Percentiles rank a stretch among this genome's conserved stretches.
Conservation (phyloP, 2,329 filamentous ascomycete genomes). For the Helotiales sp. region DNA sequence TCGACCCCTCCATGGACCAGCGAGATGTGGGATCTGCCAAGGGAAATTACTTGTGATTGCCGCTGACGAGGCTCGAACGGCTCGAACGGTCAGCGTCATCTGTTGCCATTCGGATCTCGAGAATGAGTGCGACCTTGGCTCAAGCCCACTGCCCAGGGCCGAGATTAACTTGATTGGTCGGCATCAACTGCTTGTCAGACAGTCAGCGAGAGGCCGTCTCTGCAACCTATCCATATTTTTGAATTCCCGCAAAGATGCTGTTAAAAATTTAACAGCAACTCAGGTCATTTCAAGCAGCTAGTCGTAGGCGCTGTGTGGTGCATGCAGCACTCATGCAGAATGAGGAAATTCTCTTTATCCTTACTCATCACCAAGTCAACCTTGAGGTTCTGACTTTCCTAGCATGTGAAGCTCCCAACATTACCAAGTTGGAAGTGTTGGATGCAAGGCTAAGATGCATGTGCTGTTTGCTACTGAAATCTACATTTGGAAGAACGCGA, state of each 20-base stretch:
- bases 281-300: neutral
- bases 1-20: neutral
- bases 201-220: neutral
- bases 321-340: neutral
- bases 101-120: neutral
- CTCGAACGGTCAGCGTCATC: neutral
- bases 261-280: neutral
- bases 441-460: too few relatives aligned
- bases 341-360: neutral
- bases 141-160: too few relatives aligned
- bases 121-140: too few relatives aligned
- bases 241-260: neutral
- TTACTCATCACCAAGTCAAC: neutral
- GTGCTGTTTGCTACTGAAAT: too few relatives aligned
- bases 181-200: neutral
- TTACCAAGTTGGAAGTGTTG: too few relatives aligned
- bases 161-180: neutral
- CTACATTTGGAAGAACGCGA: too few relatives aligned
- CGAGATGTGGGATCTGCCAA: too few relatives aligned
- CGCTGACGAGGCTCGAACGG: neutral
- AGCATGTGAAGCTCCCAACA: neutral
- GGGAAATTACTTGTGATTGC: neutral
- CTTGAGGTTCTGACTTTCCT: neutral
- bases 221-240: neutral
- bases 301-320: neutral